Evolutionary conservation across 345 rosid genomes (phyloP), one percentile per base, ranked within the genome.

Genomic region (Kandelia obovata): DNA sequence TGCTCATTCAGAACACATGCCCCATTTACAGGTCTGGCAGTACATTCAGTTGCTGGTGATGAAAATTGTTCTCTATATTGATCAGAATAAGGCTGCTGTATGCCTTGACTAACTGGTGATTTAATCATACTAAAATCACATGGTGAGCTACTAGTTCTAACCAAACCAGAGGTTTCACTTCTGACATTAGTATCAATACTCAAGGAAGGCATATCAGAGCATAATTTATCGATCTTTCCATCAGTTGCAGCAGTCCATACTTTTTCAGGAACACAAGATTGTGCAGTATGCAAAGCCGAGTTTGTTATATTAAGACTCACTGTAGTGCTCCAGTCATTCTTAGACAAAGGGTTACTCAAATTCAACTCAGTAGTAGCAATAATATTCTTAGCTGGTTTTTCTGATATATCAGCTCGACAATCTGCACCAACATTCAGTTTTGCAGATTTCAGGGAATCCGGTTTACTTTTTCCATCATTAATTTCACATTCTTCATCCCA

Each of bases 121-220:
- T 71, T 83, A 53, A 80, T 69, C 68, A 74, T 53, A 68, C 77
- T 76, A 16, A 78, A 76, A 73, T 87, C 91, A 57, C 84, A 69
- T 51, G 73, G 27, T 60, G 68, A 60, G 72, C 72, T 65, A 60
- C 60, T 66, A 53, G 77, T 53, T 74, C 72, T 76, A 72, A 49
- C 19, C 57, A 61, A 61, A 69, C 74, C 80, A 71, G 75, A 76
- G 37, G 64, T 13, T 61, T 84, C 88, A 58, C 76, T 72, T 63
- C 70, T 72, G 67, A 23, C 23, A 75, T 69, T 73, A 61, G 66
- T 72, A 56, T 72, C 78, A 66, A 82, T 70, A 69, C 79, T 86
- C 75, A 81, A 46, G 56, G 82, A 66, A 7, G 86, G 75, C 69
- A 78, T 43, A 51, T 67, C 82, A 70, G 63, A 46, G 53, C 75